Conservation (phyloP, 2,329 filamentous ascomycete species). For the Reticulascus tulasneorum region DNA sequence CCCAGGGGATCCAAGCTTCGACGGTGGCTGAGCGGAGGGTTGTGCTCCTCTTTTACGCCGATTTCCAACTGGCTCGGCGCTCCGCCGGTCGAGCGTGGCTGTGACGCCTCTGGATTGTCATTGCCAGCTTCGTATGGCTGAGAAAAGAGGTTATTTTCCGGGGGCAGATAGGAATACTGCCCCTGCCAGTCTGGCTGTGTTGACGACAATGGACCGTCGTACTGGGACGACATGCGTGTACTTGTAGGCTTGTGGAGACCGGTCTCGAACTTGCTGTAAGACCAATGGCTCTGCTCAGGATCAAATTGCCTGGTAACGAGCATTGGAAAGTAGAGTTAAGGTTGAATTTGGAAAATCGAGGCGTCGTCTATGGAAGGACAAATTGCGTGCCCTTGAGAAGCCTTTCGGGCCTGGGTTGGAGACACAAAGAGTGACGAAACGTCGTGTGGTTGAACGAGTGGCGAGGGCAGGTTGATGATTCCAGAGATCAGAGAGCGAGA, state of each 20-base stretch:
- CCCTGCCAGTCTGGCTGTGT: conserved; percentile 55
- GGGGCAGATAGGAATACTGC: conserved; percentile 48
- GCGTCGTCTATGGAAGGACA: conserved; percentile 12
- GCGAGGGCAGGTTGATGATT: conserved; percentile 7
- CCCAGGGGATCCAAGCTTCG: conserved; percentile 36
- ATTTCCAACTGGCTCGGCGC: conserved; percentile 52
- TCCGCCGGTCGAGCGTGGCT: conserved; percentile 32
- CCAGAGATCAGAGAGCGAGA: conserved; percentile 12
- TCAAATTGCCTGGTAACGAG: conserved; percentile 52
- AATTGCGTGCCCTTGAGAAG: conserved; percentile 2
- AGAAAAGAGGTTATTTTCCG: conserved; percentile 41
- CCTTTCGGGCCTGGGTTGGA: conserved; percentile 3
- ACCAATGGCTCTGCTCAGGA: conserved; percentile 52
- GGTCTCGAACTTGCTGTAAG: conserved; percentile 48
- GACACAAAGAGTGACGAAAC: conserved; percentile 2
- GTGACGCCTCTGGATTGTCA: conserved; percentile 28
- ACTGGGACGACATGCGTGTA: conserved; percentile 53
- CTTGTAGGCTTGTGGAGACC: conserved; percentile 39
- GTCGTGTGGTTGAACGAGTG: conserved; percentile 2
- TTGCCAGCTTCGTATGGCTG: conserved; percentile 40
- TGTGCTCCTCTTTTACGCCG: conserved; percentile 56
- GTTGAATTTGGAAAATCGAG: too few relatives aligned
- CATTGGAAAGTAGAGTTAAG: too few relatives aligned
- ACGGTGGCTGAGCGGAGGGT: conserved; percentile 30
- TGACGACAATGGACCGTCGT: conserved; percentile 43